phyloP scores from a whole-genome alignment of 306 rosid genomes.

The Begonia fuchsioides region DNA sequence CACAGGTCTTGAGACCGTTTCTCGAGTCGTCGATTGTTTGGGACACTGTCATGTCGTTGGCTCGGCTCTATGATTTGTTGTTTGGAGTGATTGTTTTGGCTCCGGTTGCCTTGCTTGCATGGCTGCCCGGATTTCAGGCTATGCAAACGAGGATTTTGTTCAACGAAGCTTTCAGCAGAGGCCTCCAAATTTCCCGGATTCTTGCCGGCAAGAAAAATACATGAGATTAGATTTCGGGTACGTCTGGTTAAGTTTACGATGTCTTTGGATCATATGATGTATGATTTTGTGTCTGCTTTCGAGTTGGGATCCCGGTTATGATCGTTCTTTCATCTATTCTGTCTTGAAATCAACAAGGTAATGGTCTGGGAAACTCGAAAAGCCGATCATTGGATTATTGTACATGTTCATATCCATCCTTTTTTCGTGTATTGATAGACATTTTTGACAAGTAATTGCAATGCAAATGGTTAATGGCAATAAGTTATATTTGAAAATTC shows the following conservation, averaged over 20 bases:
- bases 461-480: too few species aligned
- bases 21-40: constrained; percentile 65
- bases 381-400: too few species aligned
- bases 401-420: too few species aligned
- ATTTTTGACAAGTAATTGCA: too few species aligned
- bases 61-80: constrained; percentile 68
- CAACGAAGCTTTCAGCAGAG: constrained; percentile 93
- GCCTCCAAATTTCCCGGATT: constrained; percentile 88
- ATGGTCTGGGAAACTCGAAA: too few species aligned
- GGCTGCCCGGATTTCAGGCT: constrained; percentile 93
- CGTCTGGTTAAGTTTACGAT: constrained; percentile 8
- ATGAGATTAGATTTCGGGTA: constrained; percentile 42
- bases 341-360: too few species aligned
- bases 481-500: too few species aligned
- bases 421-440: too few species aligned
- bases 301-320: too few species aligned
- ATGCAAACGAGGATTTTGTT: constrained; percentile 96
- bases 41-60: constrained; percentile 77
- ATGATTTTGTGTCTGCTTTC: too few species aligned
- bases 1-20: constrained; percentile 84
- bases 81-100: constrained; percentile 76
- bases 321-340: too few species aligned
- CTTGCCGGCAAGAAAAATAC: constrained; percentile 56
- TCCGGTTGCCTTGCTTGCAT: constrained; percentile 70
- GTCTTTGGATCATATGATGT: too few species aligned